Percentiles rank a stretch among this genome's conserved stretches.
Evolutionary conservation across 257 asterid genomes (phyloP).

Genomic region (Ocimum tenuiflorum): DNA sequence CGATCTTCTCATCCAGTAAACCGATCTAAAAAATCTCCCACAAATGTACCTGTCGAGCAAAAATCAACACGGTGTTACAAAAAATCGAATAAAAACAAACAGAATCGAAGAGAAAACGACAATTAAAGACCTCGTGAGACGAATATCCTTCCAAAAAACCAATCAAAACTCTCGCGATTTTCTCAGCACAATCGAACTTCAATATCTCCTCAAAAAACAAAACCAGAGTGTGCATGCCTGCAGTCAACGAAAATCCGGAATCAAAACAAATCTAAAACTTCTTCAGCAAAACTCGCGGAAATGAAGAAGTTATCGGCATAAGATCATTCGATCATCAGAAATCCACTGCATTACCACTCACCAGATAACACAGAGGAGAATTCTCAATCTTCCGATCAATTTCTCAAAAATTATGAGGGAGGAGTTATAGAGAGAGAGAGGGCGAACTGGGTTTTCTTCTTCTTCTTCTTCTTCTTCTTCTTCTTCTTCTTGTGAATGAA

Average conservation of each 20-base stretch:
- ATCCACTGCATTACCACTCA: constrained; percentile 45
- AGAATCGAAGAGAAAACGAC: not conserved
- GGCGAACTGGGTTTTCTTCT: constrained; percentile 12
- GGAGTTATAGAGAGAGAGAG: constrained; percentile 23
- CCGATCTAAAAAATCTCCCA: constrained; percentile 34
- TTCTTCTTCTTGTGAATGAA: constrained; percentile 25
- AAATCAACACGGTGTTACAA: not conserved
- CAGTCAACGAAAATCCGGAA: constrained; percentile 9
- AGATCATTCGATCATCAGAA: constrained; percentile 16
- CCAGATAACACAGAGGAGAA: constrained; percentile 17
- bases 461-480: too few relatives aligned
- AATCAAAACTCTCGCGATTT: constrained; percentile 19
- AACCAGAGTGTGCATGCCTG: constrained; percentile 23
- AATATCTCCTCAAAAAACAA: constrained; percentile 14
- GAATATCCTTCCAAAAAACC: constrained; percentile 11
- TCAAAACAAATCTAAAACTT: not conserved
- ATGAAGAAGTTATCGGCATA: not conserved
- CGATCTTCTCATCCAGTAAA: constrained; percentile 18
- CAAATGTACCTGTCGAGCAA: constrained; percentile 25
- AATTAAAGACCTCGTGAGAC: constrained; percentile 21
- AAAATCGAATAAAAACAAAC: not conserved
- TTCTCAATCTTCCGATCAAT: not conserved
- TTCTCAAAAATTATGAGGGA: constrained; percentile 15
- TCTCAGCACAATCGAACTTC: constrained; percentile 14
- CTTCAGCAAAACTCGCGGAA: constrained; percentile 8